Percentiles rank a stretch among this genome's conserved stretches.
Evolutionary conservation across 2,329 filamentous ascomycete species (phyloP).

Genomic region (Aspergillus quadrilineatus): DNA sequence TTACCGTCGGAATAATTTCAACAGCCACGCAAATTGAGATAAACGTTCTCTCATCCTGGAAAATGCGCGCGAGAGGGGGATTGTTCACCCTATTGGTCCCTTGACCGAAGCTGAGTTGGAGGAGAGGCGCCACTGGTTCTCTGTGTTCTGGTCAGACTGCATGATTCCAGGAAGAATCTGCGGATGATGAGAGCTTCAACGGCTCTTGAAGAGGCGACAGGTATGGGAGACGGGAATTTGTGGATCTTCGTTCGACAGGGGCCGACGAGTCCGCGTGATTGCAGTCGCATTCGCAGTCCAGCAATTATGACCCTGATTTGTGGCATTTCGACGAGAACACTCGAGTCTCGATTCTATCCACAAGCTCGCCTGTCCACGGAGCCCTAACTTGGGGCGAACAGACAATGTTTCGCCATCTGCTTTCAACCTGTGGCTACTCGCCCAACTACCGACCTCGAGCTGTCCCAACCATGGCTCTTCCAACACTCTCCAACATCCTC

Average conservation of each 20-base stretch:
- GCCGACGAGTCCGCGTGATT: constrained; percentile 18
- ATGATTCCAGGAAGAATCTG: constrained; percentile 9
- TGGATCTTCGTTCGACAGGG: constrained; percentile 14
- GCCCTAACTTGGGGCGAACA: constrained; percentile 10
- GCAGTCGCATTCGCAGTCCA: not conserved
- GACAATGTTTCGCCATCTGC: constrained; percentile 13
- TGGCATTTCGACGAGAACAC: constrained; percentile 4
- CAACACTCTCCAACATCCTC: constrained; percentile 16
- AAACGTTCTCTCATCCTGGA: not conserved
- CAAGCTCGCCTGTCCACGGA: constrained; percentile 16
- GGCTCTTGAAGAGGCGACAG: constrained; percentile 14
- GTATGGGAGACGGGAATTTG: not conserved
- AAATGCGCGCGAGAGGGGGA: constrained; percentile 9
- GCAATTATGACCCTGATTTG: not conserved
- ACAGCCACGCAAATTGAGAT: not conserved
- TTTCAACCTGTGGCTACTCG: constrained; percentile 12
- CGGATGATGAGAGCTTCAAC: constrained; percentile 8
- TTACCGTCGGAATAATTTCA: not conserved
- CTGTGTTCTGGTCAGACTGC: constrained; percentile 18
- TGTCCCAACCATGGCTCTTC: constrained; percentile 15
- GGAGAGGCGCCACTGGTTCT: constrained; percentile 12
- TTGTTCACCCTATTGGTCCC: constrained; percentile 8
- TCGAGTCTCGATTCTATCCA: constrained; percentile 9
- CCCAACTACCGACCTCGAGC: constrained; percentile 15
- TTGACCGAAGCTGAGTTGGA: constrained; percentile 14